Conservation (phyloP, 257 asterid genomes). For the Jasminum sambac region DNA sequence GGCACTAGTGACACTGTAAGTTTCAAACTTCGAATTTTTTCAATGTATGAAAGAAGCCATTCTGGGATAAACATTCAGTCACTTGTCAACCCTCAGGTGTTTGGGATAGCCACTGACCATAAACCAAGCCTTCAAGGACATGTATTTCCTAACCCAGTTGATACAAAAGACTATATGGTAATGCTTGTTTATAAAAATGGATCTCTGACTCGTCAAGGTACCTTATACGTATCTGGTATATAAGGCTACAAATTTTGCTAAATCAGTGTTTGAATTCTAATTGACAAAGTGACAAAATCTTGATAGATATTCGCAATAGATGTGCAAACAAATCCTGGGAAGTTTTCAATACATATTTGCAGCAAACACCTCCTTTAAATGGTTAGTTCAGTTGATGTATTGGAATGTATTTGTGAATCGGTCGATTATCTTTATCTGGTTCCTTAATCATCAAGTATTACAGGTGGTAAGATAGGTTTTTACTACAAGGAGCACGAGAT, state of each 20-base stretch:
- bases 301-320: conserved; percentile 54
- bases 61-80: neutral
- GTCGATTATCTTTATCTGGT: conserved; percentile 1
- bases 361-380: conserved; percentile 61
- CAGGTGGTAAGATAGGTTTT: conserved; percentile 72
- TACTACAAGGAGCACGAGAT: conserved; percentile 73
- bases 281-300: conserved; percentile 22
- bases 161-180: conserved; percentile 54
- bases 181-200: conserved; percentile 73
- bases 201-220: conserved; percentile 76
- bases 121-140: conserved; percentile 64
- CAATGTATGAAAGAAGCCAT: neutral
- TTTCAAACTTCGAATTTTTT: conserved; percentile 1
- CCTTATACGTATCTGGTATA: conserved; percentile 1
- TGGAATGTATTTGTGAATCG: neutral
- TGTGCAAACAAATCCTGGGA: conserved; percentile 65
- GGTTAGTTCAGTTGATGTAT: conserved; percentile 36
- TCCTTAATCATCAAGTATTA: conserved; percentile 10
- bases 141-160: conserved; percentile 68
- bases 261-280: neutral
- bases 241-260: neutral
- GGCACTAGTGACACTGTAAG: conserved; percentile 83
- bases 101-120: conserved; percentile 57
- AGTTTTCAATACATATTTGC: conserved; percentile 49
- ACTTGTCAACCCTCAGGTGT: conserved; percentile 35